phyloP scores from a whole-genome alignment of 208 protist species.

The Crithidia thermophila region DNA sequence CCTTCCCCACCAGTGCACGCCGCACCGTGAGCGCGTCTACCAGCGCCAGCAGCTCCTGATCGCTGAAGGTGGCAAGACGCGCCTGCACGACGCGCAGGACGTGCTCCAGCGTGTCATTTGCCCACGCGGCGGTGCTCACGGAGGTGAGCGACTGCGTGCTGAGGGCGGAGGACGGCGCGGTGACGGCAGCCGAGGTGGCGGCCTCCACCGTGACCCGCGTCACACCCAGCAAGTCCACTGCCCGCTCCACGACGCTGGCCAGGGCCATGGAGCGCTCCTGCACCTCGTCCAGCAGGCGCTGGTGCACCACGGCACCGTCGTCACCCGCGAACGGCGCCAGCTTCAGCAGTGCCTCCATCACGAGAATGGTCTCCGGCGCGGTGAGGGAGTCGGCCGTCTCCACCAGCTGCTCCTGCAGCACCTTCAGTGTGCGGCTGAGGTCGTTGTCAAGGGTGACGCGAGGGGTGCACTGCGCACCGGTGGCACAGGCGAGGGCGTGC shows the following conservation, averaged over 20 bases:
- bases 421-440: constrained; percentile 25
- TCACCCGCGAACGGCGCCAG: constrained; percentile 36
- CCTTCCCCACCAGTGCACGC: not conserved
- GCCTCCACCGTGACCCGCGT: constrained; percentile 41
- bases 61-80: constrained; percentile 41
- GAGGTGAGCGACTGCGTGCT: not conserved
- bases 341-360: constrained; percentile 55
- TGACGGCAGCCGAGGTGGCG: not conserved
- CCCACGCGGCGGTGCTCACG: constrained; percentile 13
- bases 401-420: constrained; percentile 40
- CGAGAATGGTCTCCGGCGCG: constrained; percentile 49
- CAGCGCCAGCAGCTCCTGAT: constrained; percentile 57
- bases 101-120: constrained; percentile 21
- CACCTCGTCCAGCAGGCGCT: constrained; percentile 43
- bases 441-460: constrained; percentile 27
- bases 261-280: constrained; percentile 43
- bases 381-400: constrained; percentile 40
- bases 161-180: not conserved
- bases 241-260: constrained; percentile 44
- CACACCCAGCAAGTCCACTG: constrained; percentile 61
- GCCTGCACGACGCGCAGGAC: constrained; percentile 37
- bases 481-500: constrained; percentile 39
- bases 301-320: constrained; percentile 5
- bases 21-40: constrained; percentile 59
- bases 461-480: constrained; percentile 29